Evolutionary conservation across 345 rosid species (phyloP).

Genomic region (Rhodamnia rubescens): DNA sequence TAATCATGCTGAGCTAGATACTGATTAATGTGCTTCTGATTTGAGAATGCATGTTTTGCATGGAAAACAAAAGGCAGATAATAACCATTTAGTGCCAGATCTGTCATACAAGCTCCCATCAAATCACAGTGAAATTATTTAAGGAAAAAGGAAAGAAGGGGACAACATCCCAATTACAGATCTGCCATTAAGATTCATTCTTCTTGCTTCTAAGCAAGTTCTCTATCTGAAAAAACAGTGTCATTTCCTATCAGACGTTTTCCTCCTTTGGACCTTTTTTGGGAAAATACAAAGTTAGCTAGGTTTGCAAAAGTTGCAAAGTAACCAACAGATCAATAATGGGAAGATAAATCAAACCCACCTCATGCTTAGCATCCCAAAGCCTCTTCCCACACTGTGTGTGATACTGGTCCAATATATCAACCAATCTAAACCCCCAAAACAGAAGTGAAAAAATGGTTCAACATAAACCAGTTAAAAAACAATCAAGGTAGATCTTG

Average conservation of each 20-base stretch:
- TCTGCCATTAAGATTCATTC: not conserved
- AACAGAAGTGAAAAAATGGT: not conserved
- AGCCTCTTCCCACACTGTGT: conserved; percentile 65
- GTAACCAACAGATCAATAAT: not conserved
- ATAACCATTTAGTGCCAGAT: not conserved
- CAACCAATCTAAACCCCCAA: conserved; percentile 37
- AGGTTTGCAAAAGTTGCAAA: not conserved
- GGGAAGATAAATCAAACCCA: conserved; percentile 6
- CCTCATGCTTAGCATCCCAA: conserved; percentile 99
- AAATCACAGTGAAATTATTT: not conserved
- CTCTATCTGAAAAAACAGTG: not conserved
- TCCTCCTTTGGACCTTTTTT: not conserved
- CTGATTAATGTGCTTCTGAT: not conserved
- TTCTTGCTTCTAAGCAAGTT: not conserved
- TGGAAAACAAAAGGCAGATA: not conserved
- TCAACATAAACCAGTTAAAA: not conserved
- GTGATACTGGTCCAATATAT: conserved; percentile 73
- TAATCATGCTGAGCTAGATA: not conserved
- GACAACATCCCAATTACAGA: conserved; percentile 17
- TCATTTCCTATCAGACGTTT: not conserved
- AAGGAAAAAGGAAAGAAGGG: not conserved
- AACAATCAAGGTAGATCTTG: not conserved
- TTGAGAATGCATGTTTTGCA: not conserved
- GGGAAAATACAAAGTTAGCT: not conserved
- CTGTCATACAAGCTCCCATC: not conserved